Conservation (phyloP, 2,329 filamentous ascomycete genomes). For the Trichoderma aggressivum region DNA sequence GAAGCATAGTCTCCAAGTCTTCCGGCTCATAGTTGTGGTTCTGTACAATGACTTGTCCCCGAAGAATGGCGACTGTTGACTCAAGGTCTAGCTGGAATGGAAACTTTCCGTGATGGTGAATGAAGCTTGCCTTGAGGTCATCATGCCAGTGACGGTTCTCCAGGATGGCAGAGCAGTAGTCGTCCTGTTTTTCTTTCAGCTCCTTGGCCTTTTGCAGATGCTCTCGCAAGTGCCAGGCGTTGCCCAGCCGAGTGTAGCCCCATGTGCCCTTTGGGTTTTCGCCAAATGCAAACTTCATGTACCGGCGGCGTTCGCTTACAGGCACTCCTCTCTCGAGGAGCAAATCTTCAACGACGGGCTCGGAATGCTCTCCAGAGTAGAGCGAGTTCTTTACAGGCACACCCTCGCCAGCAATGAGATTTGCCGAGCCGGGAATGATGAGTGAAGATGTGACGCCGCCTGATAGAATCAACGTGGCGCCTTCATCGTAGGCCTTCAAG, state of each 20-base stretch:
- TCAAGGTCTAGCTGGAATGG: slow-evolving; percentile 40
- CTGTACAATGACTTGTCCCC: slow-evolving; percentile 41
- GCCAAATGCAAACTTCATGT: slow-evolving; percentile 47
- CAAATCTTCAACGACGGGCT: slow-evolving; percentile 41
- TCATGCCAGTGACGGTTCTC: background rate
- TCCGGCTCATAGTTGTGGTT: slow-evolving; percentile 45
- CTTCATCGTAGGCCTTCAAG: slow-evolving; percentile 41
- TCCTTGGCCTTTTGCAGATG: slow-evolving; percentile 26
- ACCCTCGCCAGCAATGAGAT: slow-evolving; percentile 46
- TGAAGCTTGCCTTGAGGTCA: background rate
- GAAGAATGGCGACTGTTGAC: slow-evolving; percentile 38
- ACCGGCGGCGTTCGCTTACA: slow-evolving; percentile 31
- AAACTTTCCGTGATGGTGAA: slow-evolving; percentile 19
- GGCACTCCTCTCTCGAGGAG: slow-evolving; percentile 40
- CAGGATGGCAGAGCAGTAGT: slow-evolving; percentile 12
- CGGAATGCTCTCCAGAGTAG: slow-evolving; percentile 32
- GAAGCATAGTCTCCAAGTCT: slow-evolving; percentile 43
- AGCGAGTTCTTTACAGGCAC: slow-evolving; percentile 40
- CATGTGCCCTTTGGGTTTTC: slow-evolving; percentile 42
- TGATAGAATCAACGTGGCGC: slow-evolving; percentile 37
- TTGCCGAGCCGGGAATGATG: slow-evolving; percentile 43
- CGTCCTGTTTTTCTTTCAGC: slow-evolving; percentile 19
- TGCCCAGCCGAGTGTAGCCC: slow-evolving; percentile 39
- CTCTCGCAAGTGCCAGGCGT: slow-evolving; percentile 38
- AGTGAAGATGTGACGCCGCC: slow-evolving; percentile 46